Evolutionary conservation across 306 rosid genomes (phyloP).

Genomic region (Erythrophleum fordii): DNA sequence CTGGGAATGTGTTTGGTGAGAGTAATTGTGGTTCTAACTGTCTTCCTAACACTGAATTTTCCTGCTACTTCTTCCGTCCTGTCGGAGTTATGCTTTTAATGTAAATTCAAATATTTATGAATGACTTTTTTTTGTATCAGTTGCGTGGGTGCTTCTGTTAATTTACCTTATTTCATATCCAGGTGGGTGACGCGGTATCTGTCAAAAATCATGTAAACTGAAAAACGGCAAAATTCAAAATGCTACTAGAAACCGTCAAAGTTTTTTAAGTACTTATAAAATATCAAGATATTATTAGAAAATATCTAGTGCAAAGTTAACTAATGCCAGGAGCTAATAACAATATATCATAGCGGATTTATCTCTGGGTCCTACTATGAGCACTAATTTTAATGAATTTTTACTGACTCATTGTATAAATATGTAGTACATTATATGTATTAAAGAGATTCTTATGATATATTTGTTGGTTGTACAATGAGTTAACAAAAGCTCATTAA

Average conservation of each 20-base stretch:
- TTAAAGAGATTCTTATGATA: too few relatives aligned
- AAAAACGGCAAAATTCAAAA: conserved; percentile 9
- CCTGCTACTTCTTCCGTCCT: conserved; percentile 13
- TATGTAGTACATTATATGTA: too few relatives aligned
- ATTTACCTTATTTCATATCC: not conserved
- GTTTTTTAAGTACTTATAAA: not conserved
- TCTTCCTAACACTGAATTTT: not conserved
- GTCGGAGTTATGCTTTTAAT: conserved; percentile 26
- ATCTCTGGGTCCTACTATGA: too few relatives aligned
- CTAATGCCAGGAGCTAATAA: too few relatives aligned
- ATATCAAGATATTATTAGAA: not conserved
- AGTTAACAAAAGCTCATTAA: not conserved
- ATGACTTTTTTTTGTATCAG: conserved; percentile 4
- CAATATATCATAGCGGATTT: too few relatives aligned
- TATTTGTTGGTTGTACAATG: not conserved
- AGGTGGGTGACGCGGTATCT: not conserved
- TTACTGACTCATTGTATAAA: not conserved
- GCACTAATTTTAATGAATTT: not conserved
- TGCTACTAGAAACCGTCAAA: conserved; percentile 5
- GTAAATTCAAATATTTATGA: conserved; percentile 4
- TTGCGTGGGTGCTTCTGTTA: conserved; percentile 15
- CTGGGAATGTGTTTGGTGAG: not conserved
- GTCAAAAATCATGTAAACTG: conserved; percentile 16
- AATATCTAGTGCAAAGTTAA: not conserved
- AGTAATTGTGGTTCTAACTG: conserved; percentile 4